Percentiles rank a stretch among this genome's conserved stretches.
Conservation (phyloP, 768 basidiomycete genomes). For the Candolleomyces aberdarensis region DNA sequence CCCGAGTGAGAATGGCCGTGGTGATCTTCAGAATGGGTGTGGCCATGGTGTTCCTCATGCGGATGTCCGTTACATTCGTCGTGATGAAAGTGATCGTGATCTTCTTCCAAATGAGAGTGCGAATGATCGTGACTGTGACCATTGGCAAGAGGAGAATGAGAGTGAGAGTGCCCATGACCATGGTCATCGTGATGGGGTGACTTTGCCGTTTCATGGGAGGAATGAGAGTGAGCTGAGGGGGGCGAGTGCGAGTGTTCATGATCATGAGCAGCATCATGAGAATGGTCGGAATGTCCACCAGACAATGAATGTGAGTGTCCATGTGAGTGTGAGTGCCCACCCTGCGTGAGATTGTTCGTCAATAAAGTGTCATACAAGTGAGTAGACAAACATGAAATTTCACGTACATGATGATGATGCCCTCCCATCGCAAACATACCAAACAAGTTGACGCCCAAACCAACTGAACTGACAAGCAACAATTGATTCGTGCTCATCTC, state of each 20-base stretch:
- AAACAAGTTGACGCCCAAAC: slow-evolving; percentile 91
- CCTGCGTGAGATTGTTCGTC: slow-evolving; percentile 26
- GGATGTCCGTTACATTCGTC: slow-evolving; percentile 24
- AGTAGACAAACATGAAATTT: not conserved
- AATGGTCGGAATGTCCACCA: not conserved
- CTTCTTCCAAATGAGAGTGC: slow-evolving; percentile 23
- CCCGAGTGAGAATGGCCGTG: slow-evolving; percentile 22
- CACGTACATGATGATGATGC: slow-evolving; percentile 78
- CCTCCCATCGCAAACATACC: slow-evolving; percentile 99
- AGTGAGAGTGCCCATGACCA: slow-evolving; percentile 27
- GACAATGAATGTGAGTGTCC: slow-evolving; percentile 27
- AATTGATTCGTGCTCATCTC: slow-evolving; percentile 97
- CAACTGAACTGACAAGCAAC: slow-evolving; percentile 82
- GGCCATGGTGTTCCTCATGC: slow-evolving; percentile 14
- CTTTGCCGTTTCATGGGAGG: not conserved
- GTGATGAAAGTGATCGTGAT: slow-evolving; percentile 16
- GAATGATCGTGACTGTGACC: slow-evolving; percentile 19
- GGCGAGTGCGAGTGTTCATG: slow-evolving; percentile 11
- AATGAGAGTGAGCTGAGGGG: not conserved
- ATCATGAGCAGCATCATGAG: not conserved
- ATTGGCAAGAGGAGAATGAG: slow-evolving; percentile 23
- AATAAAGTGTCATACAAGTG: not conserved
- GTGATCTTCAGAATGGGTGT: slow-evolving; percentile 23
- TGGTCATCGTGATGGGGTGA: not conserved
- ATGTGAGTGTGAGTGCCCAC: slow-evolving; percentile 59